Base-by-base conservation (phyloP, 78 protist genomes). In the Emiliania huxleyi region DNA sequence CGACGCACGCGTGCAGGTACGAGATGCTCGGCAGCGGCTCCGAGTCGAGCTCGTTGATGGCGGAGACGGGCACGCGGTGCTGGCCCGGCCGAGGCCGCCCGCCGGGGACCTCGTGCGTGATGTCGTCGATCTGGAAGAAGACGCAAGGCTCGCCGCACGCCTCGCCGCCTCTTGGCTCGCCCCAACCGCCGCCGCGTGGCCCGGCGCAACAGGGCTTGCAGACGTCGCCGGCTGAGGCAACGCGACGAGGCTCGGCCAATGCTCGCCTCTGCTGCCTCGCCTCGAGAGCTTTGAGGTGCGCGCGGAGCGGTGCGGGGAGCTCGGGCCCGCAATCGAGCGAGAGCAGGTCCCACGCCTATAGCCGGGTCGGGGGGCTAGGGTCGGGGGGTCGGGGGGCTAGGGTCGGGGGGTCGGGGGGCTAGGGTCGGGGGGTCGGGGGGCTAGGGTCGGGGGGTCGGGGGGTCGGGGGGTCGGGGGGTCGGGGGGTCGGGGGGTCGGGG, bases 31-130 rank as follows among this genome's bases (percentile, higher is more conserved):
- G 92, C 3, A 95, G 22, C 11, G 48, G 84, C 46, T 40, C 49
- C 44, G 26, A 69, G 45, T 95, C 96, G 33, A 87, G 88, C 83
- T 93, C 94, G 38, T 95, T 95, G 38, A 56, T 40, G 2, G 97
- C 97, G 2, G 45, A 33, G n/a, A 95, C n/a, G 43, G 93, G 94
- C 40, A 22, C 29, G 19, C 52, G 87, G 55, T 75, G 45, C 84
- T 35, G 45, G 21, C 84, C 81, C 29, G 42, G 6, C 12, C 81
- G 81, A 2, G 42, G 18, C 29, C 23, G 2, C 35, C 2, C 1
- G 22, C 84, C 43, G 25, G 45, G 33, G 15, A 0, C 19, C 26
- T 38, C 84, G 84, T 21, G 26, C 1, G 46, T 75, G 45, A 75
- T 35, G 23, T 75, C 84, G 45, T 75, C 84, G 44, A 75, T 75